Evolutionary conservation across 331 rosid genomes (phyloP), one percentile per base, ranked within the genome.

Genomic region (Ulmus americana): DNA sequence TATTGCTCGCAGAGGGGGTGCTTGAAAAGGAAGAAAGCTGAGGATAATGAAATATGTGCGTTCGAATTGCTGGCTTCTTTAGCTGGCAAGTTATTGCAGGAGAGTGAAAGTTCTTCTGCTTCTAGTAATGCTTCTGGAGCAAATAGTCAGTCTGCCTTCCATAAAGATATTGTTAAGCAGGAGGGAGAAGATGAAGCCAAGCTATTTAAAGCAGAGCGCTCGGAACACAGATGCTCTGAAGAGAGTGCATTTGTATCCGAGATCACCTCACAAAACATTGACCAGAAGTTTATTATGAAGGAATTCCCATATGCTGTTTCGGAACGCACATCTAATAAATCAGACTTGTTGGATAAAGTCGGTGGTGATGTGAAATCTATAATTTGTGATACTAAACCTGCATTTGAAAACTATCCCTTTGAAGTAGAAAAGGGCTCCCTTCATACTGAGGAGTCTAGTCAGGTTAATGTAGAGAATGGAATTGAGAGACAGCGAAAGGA

Each of bases 51-150:
- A 69, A 74, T 71, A 63, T 84, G 88, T 74, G 95, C 95, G 41
- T 77, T 92, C 72, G 98, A 92, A 76, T 68, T 92, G 48, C 66
- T 92, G 77, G 96, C 96, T 70, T 82, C 96, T 70, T 72, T 92
- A 75, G 98, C 98, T 41, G 96, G 96, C 55, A 79, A 89, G 84
- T 82, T 92, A 64, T 79, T 92, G 89, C 78, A 63, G 79, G 97
- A 92, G 86, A 73, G 85, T 46, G 94, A 83, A 79, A 85, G 95
- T 73, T 83, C 81, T 67, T 77, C 95, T n/a, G 79, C 90, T 15
- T 89, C 84, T 52, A 92, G 96, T 79, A 81, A 89, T 68, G 91
- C 87, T 14, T 83, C 91, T 7, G 85, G 76, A 81, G 90, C 82
- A 79, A 84, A 73, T 74, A 71, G 69, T 71, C 86, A 50, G 47